phyloP scores from a whole-genome alignment of 495 filamentous ascomycete species.

The Neurospora discreta region DNA sequence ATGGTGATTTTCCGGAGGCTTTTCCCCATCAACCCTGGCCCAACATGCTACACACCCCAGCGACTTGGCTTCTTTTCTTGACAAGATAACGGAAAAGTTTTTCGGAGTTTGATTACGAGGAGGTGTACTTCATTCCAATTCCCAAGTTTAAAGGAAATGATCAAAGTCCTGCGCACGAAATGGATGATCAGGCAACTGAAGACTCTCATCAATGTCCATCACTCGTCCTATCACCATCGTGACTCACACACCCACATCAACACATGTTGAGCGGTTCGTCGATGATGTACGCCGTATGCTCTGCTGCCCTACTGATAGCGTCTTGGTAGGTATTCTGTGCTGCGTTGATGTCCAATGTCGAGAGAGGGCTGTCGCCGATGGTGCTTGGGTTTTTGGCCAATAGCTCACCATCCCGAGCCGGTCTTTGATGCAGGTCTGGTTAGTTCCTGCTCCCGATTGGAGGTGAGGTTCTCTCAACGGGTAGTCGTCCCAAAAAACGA shows the following conservation, averaged over 20 bases:
- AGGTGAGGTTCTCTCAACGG: not conserved
- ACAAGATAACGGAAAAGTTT: not conserved
- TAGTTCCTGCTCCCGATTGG: conserved; percentile 24
- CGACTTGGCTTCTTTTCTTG: not conserved
- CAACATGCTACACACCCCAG: not conserved
- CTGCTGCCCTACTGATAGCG: conserved; percentile 26
- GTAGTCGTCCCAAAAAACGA: not conserved
- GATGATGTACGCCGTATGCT: conserved; percentile 21
- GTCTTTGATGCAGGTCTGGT: conserved; percentile 23
- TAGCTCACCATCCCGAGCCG: conserved; percentile 16
- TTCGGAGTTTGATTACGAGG: not conserved
- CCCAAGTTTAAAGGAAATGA: not conserved
- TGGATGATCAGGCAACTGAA: not conserved
- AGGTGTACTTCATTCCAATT: not conserved
- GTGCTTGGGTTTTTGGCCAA: conserved; percentile 26
- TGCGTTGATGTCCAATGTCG: conserved; percentile 40
- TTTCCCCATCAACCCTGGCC: not conserved
- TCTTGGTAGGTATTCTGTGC: conserved; percentile 15
- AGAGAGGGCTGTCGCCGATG: conserved; percentile 18
- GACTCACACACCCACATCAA: conserved; percentile 21
- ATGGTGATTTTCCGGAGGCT: not conserved
- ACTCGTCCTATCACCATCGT: conserved; percentile 5
- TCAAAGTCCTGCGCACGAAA: not conserved
- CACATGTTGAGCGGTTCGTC: conserved; percentile 8
- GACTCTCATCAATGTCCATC: not conserved